phyloP scores from a whole-genome alignment of 75 land plant genomes.

The Cryptomeria japonica region DNA sequence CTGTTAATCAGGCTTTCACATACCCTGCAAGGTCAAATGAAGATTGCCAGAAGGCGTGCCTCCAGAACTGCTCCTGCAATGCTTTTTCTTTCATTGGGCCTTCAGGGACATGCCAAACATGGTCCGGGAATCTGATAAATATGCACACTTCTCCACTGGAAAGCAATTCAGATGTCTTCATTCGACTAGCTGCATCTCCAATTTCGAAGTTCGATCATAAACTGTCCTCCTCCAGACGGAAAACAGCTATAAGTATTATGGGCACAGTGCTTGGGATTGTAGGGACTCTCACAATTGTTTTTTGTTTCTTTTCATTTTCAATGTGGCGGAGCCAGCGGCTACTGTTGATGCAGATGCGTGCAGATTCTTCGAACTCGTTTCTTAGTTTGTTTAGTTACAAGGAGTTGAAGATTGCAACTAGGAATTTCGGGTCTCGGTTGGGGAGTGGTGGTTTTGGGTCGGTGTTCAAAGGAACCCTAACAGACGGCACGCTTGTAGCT shows the following conservation, averaged over 20 bases:
- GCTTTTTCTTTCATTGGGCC: constrained; percentile 10
- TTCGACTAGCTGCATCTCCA: background rate
- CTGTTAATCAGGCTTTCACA: background rate
- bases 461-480: too few species aligned
- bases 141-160: background rate
- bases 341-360: background rate
- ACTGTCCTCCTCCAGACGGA: background rate
- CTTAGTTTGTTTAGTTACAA: constrained; percentile 18
- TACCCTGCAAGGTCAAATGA: background rate
- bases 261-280: background rate
- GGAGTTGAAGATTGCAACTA: constrained; percentile 25
- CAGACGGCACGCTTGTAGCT: too few species aligned
- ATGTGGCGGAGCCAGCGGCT: background rate
- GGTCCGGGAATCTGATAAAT: constrained; percentile 10
- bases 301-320: background rate
- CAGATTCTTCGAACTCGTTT: background rate
- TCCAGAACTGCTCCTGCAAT: constrained; percentile 24
- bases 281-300: background rate
- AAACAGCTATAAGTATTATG: background rate
- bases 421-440: background rate
- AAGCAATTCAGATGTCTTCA: background rate
- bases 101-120: constrained; percentile 16
- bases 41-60: constrained; percentile 22
- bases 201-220: background rate
- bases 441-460: too few species aligned